Percentiles rank a stretch among this genome's conserved stretches.
Conservation (phyloP, 2,329 filamentous ascomycete species). For the Penicillium olsonii region DNA sequence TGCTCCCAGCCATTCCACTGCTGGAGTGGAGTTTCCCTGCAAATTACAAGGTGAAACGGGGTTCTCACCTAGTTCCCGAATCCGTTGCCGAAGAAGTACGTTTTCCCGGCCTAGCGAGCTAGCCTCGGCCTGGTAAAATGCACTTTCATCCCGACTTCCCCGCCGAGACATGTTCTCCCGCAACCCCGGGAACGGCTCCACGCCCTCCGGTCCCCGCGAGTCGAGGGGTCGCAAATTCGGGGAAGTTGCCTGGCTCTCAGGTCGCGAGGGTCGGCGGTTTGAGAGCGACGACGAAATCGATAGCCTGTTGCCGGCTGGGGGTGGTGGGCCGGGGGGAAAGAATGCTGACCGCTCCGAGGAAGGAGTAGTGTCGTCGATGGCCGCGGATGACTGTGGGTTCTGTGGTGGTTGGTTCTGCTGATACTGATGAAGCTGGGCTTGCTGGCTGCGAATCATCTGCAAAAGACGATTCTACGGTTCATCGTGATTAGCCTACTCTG, state of each 20-base stretch:
- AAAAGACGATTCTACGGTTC: constrained; percentile 49
- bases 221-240: constrained; percentile 40
- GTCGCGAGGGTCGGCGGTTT: constrained; percentile 36
- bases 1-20: not conserved
- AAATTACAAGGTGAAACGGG: not conserved
- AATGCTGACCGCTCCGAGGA: constrained; percentile 45
- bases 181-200: constrained; percentile 28
- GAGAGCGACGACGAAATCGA: constrained; percentile 37
- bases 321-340: constrained; percentile 28
- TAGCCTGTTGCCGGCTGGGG: constrained; percentile 34
- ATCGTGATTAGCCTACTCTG: not conserved
- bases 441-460: constrained; percentile 51
- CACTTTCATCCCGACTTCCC: constrained; percentile 48
- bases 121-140: constrained; percentile 52
- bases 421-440: constrained; percentile 46
- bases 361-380: constrained; percentile 47
- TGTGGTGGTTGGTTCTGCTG: constrained; percentile 36
- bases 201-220: constrained; percentile 25
- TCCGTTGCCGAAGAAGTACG: constrained; percentile 49
- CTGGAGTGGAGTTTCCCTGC: constrained; percentile 4
- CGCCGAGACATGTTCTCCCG: constrained; percentile 34
- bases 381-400: constrained; percentile 32
- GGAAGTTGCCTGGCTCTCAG: constrained; percentile 40
- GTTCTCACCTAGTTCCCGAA: constrained; percentile 48
- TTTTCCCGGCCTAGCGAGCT: constrained; percentile 50